Evolutionary conservation across 305 asterid genomes (phyloP).

Genomic region (Fraxinus platypoda): DNA sequence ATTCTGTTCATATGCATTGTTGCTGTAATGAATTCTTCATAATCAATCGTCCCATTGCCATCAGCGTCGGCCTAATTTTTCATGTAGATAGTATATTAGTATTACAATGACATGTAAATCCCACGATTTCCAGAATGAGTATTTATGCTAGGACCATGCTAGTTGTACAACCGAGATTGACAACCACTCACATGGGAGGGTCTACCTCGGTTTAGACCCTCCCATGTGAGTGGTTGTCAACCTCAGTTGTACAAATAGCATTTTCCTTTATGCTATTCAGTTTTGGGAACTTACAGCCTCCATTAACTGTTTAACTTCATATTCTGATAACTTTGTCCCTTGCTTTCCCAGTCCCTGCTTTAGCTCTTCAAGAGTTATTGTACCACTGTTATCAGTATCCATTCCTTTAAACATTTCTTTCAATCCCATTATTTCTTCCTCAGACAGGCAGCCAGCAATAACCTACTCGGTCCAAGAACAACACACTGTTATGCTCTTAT

Average conservation of each 20-base stretch:
- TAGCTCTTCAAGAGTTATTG: slow-evolving; percentile 4
- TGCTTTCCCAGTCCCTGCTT: background rate
- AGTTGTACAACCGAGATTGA: no score
- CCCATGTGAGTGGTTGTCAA: no score
- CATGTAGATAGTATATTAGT: background rate
- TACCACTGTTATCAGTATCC: background rate
- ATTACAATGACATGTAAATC: background rate
- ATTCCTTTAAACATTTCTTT: slow-evolving; percentile 1
- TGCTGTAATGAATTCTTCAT: slow-evolving; percentile 93
- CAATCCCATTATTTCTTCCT: background rate
- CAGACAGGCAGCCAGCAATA: background rate
- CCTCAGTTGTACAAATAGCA: no score
- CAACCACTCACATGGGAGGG: no score
- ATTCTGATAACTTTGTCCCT: background rate
- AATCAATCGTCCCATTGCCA: slow-evolving; percentile 92
- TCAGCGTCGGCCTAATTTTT: slow-evolving; percentile 80
- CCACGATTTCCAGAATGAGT: background rate
- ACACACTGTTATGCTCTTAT: background rate
- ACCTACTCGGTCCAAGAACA: background rate
- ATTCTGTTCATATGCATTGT: slow-evolving; percentile 82
- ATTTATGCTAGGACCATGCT: background rate
- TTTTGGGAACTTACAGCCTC: slow-evolving; percentile 28
- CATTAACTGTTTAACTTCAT: slow-evolving; percentile 56
- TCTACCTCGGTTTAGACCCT: no score
- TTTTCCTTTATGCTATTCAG: background rate